Base-by-base conservation (phyloP, 2,329 filamentous ascomycete genomes). In the Fusarium temperatum region DNA sequence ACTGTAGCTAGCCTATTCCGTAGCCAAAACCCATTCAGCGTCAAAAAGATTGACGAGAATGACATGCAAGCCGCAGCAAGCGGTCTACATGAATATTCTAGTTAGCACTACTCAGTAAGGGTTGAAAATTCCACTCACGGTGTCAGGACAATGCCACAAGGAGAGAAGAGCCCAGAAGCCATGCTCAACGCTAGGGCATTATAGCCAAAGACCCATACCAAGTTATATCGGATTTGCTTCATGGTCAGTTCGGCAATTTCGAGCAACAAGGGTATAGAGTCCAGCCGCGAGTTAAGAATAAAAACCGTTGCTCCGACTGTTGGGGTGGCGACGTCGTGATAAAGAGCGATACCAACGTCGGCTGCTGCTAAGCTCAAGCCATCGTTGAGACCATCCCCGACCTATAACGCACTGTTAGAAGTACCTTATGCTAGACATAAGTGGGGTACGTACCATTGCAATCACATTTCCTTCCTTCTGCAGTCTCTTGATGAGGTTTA, bases 371-470 rank as follows among this genome's bases (percentile, higher is more conserved):
- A 42, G 12, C 53, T 42, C 36, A 38, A 17, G 2, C 26, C 38
- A 24, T 55, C 53, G 11, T 55, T 55, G 4, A 55, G 7, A 28
- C 38, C 53, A 24, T 55, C 53, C 1, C 53, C 36, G 4, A 55
- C 51, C 51, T 55, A 2, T 1, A 6, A 11, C 32, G 4, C 8
- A 7, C 12, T 39, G 24, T 55, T 6, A 55, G 36, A 32, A 7
- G 32, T 32, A 32, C 13, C 6, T 8, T 14, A 14, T 32, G 13
- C 13, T 13, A 0, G 0, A 3, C 0, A 41, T 17, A 3, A 32
- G 32, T 32, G 13, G 5, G 6, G 2, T 0, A 2, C 32, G 2
- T 12, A 55, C 36, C 53, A 55, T 55, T 12, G 38, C 28, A 39
- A 55, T 26, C 2, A 7, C 22, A 3, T 11, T 5, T 7, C 26